A percentile compares a stretch with the other conserved stretches of the same genome.
Conservation (phyloP, 768 basidiomycete species). For the Boletus tylopilopsis region DNA sequence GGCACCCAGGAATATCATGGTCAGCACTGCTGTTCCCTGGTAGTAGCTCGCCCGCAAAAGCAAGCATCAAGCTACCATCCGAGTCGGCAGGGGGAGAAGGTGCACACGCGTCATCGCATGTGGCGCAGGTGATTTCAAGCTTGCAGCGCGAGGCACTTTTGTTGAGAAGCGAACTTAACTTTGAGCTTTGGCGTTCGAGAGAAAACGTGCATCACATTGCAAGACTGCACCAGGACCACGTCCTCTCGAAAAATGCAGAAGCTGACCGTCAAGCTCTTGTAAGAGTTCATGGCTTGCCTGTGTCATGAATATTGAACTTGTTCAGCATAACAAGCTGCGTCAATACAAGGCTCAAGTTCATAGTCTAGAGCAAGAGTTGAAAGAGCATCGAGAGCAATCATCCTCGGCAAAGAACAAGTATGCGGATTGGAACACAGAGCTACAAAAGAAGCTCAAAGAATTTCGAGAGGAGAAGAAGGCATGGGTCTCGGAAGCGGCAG, state of each 20-base stretch:
- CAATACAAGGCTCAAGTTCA: slow-evolving; percentile 70
- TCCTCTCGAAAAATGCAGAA: slow-evolving; percentile 71
- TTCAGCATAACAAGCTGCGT: slow-evolving; percentile 76
- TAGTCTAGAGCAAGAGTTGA: slow-evolving; percentile 63
- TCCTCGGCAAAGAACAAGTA: slow-evolving; percentile 73
- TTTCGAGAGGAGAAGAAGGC: slow-evolving; percentile 76
- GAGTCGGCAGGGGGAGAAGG: slow-evolving; percentile 15
- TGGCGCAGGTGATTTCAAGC: slow-evolving; percentile 62
- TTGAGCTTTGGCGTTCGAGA: slow-evolving; percentile 78
- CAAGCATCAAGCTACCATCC: slow-evolving; percentile 11
- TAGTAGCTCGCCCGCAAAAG: slow-evolving; percentile 26
- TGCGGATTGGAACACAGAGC: slow-evolving; percentile 76
- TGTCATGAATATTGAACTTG: slow-evolving; percentile 7
- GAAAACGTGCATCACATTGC: slow-evolving; percentile 82
- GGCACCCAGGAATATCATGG: slow-evolving; percentile 51
- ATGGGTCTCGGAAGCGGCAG: slow-evolving; percentile 69
- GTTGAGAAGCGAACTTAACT: slow-evolving; percentile 78
- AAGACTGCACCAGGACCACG: slow-evolving; percentile 70
- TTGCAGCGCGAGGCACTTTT: slow-evolving; percentile 75
- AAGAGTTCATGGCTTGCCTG: slow-evolving; percentile 23
- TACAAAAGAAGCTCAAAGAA: slow-evolving; percentile 73
- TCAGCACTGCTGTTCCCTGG: slow-evolving; percentile 41
- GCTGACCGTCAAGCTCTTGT: slow-evolving; percentile 81
- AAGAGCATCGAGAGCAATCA: slow-evolving; percentile 69
- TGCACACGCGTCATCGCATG: slow-evolving; percentile 39